Base-by-base conservation (phyloP, 1,284 basidiomycete species). In the Ganoderma lucidum region DNA sequence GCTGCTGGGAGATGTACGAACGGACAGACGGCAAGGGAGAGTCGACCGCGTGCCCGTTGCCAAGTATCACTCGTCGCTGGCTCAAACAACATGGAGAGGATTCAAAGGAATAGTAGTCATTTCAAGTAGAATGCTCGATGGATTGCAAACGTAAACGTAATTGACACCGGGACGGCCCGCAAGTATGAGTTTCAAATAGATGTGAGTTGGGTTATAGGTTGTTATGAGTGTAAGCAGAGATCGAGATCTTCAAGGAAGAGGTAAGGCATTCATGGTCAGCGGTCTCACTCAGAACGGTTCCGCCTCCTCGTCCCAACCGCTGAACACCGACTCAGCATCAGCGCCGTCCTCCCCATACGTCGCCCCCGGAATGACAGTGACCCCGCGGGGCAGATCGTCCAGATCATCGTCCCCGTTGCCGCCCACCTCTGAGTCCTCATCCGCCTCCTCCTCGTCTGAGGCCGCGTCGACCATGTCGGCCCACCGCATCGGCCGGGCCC, bases 41-140 rank as follows among this genome's bases (percentile, higher is more conserved):
- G 70, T 90, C 90, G 5, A 88, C 88, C 0, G 88, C 90, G 0
- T 93, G 91, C 78, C 91, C 92, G 0, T 82, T 84, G 73, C 83
- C 82, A 39, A 80, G 71, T 42, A 86, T 88, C 3, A 83, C 92
- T 1, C 80, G 83, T 45, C 81, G 86, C 58, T 93, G 91, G 91
- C 74, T 92, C 30, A 87, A 86, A 74, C 81, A 81, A 66, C 88
- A 91, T 37, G 74, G 73, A 6, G 73, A 74, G 48, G 61, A 68
- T 15, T 56, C 64, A n/a, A n/a, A n/a, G 0, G 41, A 66, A 19
- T 71, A 51, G 62, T 3, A 17, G n/a, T n/a, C n/a, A n/a, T n/a
- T 10, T 41, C 35, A 45, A 12, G 15, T 15, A 14, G 14, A 15
- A 4, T 30, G 4, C 10, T 39, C 14, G 28, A 30, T 39, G 6